Evolutionary conservation across 1,284 basidiomycete genomes (phyloP).

Genomic region (Termitomyces sp.): DNA sequence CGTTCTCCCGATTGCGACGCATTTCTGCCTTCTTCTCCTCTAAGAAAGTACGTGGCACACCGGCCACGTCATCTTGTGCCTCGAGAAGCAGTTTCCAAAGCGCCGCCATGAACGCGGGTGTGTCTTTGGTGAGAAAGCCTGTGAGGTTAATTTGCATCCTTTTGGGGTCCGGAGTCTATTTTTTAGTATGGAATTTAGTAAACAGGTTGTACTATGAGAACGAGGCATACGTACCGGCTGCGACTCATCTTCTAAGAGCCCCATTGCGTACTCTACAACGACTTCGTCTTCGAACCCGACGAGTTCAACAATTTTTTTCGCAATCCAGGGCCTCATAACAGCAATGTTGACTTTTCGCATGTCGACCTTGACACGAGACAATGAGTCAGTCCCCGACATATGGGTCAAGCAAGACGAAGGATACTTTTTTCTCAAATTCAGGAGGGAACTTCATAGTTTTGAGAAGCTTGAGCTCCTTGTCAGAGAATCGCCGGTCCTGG

Average conservation of each 20-base stretch:
- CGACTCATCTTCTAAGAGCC: constrained; percentile 81
- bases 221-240: constrained; percentile 58
- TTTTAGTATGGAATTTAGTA: constrained; percentile 1
- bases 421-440: constrained; percentile 84
- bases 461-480: constrained; percentile 90
- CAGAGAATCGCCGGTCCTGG: constrained; percentile 86
- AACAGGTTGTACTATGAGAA: not conserved
- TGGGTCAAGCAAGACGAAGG: not conserved
- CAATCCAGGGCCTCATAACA: constrained; percentile 92
- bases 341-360: constrained; percentile 90
- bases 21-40: constrained; percentile 96
- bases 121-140: constrained; percentile 83
- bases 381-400: not conserved
- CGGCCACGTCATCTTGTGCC: constrained; percentile 84
- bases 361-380: constrained; percentile 64
- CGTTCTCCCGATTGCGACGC: constrained; percentile 68
- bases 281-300: constrained; percentile 96
- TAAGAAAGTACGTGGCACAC: constrained; percentile 90
- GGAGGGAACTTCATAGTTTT: constrained; percentile 88
- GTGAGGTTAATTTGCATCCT: constrained; percentile 94
- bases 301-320: constrained; percentile 84
- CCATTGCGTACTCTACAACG: constrained; percentile 93
- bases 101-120: constrained; percentile 80
- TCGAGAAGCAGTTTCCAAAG: constrained; percentile 90
- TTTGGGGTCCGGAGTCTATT: constrained; percentile 82